Evolutionary conservation across 805 yeast genomes (phyloP).

Genomic region (Candida chauliodis): DNA sequence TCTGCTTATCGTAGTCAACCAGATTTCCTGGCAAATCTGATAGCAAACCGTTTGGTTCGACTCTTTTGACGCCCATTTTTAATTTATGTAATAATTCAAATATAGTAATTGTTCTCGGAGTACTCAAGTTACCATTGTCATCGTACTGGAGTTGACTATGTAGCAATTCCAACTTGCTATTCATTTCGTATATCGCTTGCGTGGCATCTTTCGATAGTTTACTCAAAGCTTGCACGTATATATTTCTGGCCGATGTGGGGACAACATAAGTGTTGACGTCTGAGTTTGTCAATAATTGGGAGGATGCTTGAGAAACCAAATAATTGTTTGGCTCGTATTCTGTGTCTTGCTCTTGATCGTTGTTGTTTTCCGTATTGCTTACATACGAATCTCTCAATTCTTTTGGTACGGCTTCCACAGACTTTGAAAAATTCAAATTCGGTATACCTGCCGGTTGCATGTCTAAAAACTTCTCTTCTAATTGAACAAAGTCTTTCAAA

Average conservation of each 20-base stretch:
- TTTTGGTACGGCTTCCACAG: constrained; percentile 17
- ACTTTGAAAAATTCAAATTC: constrained; percentile 26
- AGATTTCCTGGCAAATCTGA: constrained; percentile 11
- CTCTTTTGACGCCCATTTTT: constrained; percentile 3
- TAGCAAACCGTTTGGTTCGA: constrained; percentile 5
- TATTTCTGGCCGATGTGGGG: constrained; percentile 30
- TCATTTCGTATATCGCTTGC: constrained; percentile 33
- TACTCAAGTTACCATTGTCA: constrained; percentile 26
- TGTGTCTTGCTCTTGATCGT: constrained; percentile 10
- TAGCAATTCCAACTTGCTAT: constrained; percentile 41
- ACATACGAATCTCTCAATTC: constrained; percentile 11
- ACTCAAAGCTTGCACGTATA: constrained; percentile 33
- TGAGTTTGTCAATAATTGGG: constrained; percentile 30
- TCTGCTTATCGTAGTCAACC: constrained; percentile 11
- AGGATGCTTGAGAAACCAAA: constrained; percentile 32
- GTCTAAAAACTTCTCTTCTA: constrained; percentile 28
- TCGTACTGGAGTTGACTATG: constrained; percentile 45
- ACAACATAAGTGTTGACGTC: constrained; percentile 35
- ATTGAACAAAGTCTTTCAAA: constrained; percentile 20
- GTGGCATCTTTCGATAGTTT: constrained; percentile 40
- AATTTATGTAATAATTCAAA: constrained; percentile 29
- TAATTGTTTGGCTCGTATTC: constrained; percentile 20
- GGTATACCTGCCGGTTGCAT: constrained; percentile 38
- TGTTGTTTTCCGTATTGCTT: constrained; percentile 5
- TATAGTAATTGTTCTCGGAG: constrained; percentile 31